Base-by-base conservation (phyloP, 495 filamentous ascomycete species). In the Penicillium goetzii region DNA sequence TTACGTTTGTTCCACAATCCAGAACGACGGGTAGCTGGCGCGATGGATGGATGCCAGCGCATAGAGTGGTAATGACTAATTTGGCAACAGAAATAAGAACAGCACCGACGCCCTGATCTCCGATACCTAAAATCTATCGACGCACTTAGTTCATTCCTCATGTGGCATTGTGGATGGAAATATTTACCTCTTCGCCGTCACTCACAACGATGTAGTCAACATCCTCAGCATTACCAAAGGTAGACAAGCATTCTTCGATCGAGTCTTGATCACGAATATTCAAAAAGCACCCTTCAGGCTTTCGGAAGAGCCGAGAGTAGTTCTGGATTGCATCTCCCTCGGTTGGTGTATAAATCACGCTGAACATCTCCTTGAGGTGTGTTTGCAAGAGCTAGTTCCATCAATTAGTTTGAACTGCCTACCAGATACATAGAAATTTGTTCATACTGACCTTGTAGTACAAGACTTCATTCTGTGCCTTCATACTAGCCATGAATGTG, bases 291-390 rank as follows among this genome's bases (percentile, higher is more conserved):
- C 87, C 93, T 62, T 93, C 88, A 1, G 92, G 92, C 60, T 81
- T 81, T 43, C 93, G 78, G 68, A 96, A 96, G 3, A 93, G 63
- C 3, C 89, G 77, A 6, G 92, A 96, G 71, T 90, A 96, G 68
- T 93, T 90, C 73, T 90, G 83, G 59, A 96, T 96, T 1, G 93
- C 92, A n/a, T 96, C 92, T 4, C 90, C 92, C 74, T 96, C 92
- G 0, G 93, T 96, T 0, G 93, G 92, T 0, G 92, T 96, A 71
- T 96, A 97, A 33, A 97, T 91, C 12, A 97, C 77, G 45, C 87
- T 84, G 67, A 96, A 92, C 90, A 97, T 93, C 73, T 97, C 93
- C 64, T 90, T 89, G 4, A 91, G 71, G 72, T 91, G 85, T 0
- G 85, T 80, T 74, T 85, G 81, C 23, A 91, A 77, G 19, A 90